Conservation (phyloP, 1,284 basidiomycete genomes). For the Pterula multifida region DNA sequence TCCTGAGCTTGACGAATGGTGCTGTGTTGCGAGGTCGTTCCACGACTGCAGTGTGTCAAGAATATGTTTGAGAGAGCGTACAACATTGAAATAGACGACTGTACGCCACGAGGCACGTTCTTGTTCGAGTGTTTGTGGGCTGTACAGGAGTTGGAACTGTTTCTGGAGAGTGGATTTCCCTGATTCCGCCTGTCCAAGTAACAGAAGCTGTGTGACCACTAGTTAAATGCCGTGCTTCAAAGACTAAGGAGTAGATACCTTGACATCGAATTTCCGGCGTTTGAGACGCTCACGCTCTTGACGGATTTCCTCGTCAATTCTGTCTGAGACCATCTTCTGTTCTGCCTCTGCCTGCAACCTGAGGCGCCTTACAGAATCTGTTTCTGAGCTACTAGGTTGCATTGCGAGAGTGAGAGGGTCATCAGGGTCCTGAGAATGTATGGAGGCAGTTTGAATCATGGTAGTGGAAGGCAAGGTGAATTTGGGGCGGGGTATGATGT, state of each 20-base stretch:
- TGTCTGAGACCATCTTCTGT: slow-evolving; percentile 61
- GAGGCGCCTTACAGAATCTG: slow-evolving; percentile 42
- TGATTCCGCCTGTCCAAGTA: slow-evolving; percentile 74
- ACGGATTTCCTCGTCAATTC: slow-evolving; percentile 69
- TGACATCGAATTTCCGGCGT: slow-evolving; percentile 60
- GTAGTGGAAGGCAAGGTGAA: slow-evolving; percentile 2
- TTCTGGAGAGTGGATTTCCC: slow-evolving; percentile 77
- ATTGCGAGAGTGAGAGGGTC: slow-evolving; percentile 63
- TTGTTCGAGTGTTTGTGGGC: slow-evolving; percentile 58
- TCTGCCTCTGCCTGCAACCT: slow-evolving; percentile 57
- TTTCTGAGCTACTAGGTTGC: slow-evolving; percentile 55
- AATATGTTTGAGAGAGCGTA: slow-evolving; percentile 65
- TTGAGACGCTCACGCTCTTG: slow-evolving; percentile 51
- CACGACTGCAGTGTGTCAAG: slow-evolving; percentile 56
- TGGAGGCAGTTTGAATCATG: slow-evolving; percentile 50
- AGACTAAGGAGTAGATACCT: slow-evolving; percentile 36
- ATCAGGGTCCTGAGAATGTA: slow-evolving; percentile 45
- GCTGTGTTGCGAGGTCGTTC: slow-evolving; percentile 47
- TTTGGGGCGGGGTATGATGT: slow-evolving; percentile 13
- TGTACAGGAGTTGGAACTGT: slow-evolving; percentile 80
- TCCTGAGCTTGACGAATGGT: slow-evolving; percentile 19
- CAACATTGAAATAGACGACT: slow-evolving; percentile 76
- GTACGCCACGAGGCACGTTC: slow-evolving; percentile 73
- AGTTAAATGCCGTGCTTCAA: background rate
- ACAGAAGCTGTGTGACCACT: slow-evolving; percentile 37